Evolutionary conservation across 2,329 filamentous ascomycete species (phyloP), one percentile per base, ranked within the genome.

Genomic region (Aspergillus proliferans): DNA sequence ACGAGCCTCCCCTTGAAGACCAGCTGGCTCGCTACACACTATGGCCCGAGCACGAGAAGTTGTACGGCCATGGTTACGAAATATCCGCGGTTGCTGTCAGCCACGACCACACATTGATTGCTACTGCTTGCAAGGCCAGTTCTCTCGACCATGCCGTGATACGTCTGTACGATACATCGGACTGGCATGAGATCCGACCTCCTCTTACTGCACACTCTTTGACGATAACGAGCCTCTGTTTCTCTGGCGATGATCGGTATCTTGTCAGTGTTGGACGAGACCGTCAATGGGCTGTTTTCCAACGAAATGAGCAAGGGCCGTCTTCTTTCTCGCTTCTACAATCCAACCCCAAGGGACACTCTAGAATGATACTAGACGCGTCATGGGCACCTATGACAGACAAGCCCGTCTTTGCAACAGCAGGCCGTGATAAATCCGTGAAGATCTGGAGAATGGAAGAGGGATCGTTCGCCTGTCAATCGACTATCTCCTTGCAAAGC

Each of bases 11-110:
- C 0, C 79, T 89, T 33, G 93, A 98, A 69, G 93, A 97, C 67
- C 85, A 88, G 47, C 81, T 98, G 2, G 86, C 90, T 21, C 84
- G 91, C 7, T 85, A 94, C 67, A 95, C 93, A 0, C 82, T 98
- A 28, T 98, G 91, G 90, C 93, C 93, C 3, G 93, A 98, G 66
- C 83, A 83, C 6, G 93, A 98, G 69, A 98, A 98, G 73, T 80
- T 98, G 1, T 98, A 98, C 70, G 93, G 93, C 1, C 93, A 98
- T 70, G 93, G 93, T 26, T 96, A 96, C 71, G 93, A 98, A 69
- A 92, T 98, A 45, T 95, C 89, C 2, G 87, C 88, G 34, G 81
- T 95, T 14, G 87, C 91, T 9, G 80, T 85, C 6, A 89, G 83
- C 61, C 81, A 87, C 62, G 84, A 90, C 59, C 86, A 87, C 10